Percentiles rank a stretch among this genome's conserved stretches.
Evolutionary conservation across 2,329 filamentous ascomycete genomes (phyloP).

Genomic region (Lecanicillium sp.): DNA sequence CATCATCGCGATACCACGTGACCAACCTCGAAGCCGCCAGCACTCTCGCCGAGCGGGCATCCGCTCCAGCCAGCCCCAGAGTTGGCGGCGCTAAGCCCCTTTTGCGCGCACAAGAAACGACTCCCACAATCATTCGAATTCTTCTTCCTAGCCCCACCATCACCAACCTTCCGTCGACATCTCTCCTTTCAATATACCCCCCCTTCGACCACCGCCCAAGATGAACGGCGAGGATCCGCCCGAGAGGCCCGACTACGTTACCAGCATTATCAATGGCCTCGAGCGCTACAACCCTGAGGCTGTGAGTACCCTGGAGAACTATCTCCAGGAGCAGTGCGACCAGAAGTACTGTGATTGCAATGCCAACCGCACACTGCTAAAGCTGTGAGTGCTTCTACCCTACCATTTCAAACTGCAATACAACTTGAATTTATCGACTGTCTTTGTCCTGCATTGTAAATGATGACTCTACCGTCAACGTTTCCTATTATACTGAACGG

Average conservation of each 20-base stretch:
- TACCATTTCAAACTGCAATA: no score
- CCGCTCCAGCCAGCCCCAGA: conserved; percentile 13
- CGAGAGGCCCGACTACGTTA: conserved; percentile 86
- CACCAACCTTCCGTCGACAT: conserved; percentile 26
- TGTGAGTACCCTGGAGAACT: conserved; percentile 85
- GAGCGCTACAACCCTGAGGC: conserved; percentile 99
- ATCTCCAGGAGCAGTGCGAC: conserved; percentile 91
- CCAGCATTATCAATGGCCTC: conserved; percentile 89
- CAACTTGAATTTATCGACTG: no score
- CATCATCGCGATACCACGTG: conserved; percentile 4
- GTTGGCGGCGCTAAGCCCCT: conserved; percentile 25
- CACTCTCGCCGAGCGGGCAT: conserved; percentile 11
- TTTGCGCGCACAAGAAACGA: conserved; percentile 28
- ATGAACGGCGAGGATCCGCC: conserved; percentile 78
- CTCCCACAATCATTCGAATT: conserved; percentile 33
- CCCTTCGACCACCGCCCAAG: conserved; percentile 24
- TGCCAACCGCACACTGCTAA: conserved; percentile 89
- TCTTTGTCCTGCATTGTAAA: conserved; percentile 17
- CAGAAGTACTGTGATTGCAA: conserved; percentile 91
- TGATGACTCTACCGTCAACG: conserved; percentile 81
- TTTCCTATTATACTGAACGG: conserved; percentile 96
- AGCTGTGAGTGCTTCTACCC: conserved; percentile 67
- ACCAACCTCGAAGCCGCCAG: neutral
- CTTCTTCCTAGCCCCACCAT: conserved; percentile 33
- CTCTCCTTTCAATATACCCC: conserved; percentile 10